Conservation (phyloP, 2,329 filamentous ascomycete species). For the Sarocladiaceae sp. region DNA sequence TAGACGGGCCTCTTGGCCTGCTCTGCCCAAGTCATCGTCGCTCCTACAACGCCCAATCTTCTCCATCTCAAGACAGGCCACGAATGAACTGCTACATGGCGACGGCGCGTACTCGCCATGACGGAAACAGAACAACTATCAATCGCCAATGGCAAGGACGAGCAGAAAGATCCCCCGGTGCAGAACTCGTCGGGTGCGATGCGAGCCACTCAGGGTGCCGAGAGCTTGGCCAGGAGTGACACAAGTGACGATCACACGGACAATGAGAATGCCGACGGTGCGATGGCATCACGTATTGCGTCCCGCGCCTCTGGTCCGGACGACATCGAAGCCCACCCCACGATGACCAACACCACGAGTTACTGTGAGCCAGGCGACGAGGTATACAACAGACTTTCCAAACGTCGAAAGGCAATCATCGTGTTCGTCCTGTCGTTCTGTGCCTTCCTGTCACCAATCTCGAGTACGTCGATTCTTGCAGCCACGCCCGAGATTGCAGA, state of each 20-base stretch:
- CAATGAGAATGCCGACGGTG: background rate
- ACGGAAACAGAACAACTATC: too few species aligned
- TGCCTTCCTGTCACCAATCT: slow-evolving; percentile 69
- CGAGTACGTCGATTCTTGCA: slow-evolving; percentile 65
- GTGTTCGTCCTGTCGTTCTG: slow-evolving; percentile 66
- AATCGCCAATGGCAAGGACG: too few species aligned
- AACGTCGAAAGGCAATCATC: slow-evolving; percentile 57
- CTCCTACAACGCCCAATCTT: too few species aligned
- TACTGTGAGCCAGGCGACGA: slow-evolving; percentile 34
- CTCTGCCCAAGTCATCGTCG: too few species aligned
- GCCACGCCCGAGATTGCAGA: slow-evolving; percentile 68
- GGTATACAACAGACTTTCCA: slow-evolving; percentile 60
- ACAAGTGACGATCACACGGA: background rate
- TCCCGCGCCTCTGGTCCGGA: slow-evolving; percentile 26
- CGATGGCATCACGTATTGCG: slow-evolving; percentile 13
- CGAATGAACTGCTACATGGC: too few species aligned
- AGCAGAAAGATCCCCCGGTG: too few species aligned
- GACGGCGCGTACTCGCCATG: too few species aligned
- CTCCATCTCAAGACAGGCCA: too few species aligned
- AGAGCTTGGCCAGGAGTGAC: background rate
- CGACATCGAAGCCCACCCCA: slow-evolving; percentile 16
- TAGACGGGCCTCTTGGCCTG: too few species aligned
- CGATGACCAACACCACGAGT: slow-evolving; percentile 11
- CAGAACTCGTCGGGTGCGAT: too few species aligned
- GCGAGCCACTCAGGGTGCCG: too few species aligned